Base-by-base conservation (phyloP, 192 early-diverging fungal species). In the Coemansia sp. region DNA sequence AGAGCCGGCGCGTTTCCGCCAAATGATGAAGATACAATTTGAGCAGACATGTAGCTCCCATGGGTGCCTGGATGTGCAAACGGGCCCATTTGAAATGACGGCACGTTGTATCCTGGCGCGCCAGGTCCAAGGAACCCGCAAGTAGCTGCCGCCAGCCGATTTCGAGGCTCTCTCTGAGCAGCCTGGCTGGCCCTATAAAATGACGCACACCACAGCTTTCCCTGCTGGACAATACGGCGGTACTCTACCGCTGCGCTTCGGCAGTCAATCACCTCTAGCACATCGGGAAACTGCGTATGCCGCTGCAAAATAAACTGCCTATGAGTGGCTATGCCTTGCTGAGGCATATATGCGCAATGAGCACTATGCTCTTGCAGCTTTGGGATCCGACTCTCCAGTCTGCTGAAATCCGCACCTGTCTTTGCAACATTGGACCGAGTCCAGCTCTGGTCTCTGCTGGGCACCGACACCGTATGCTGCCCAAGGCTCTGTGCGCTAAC, bases 161-260 rank as follows among this genome's bases (percentile, higher is more conserved):
- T 26, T 4, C 23, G 23, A 26, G 23, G 23, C 23, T 26, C 23
- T 5, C 30, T 33, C 9, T 30, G 42, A 40, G 26, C 50, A 46
- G 41, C 53, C 9, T n/a, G 35, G 5, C 21, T 0, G 12, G 53
- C 14, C 39, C 37, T 26, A 49, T 77, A 68, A 44, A 77, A 77
- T 37, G 68, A 59, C 48, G 69, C 58, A 20, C 63, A 55, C 73
- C 73, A 67, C 14, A 52, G 39, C 47, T 46, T 61, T 9, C 61
- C 55, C 14, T 42, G 2, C 12, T 53, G 57, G 6, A 52, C 28
- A 23, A 77, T 62, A 6, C 61, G 65, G 12, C 73, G 58, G 38
- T 77, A 77, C 10, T 45, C 68, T 0, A 69, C 62, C 4, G 30
- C 2, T 26, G 38, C 43, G 16, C 64, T 53, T 13, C 53, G 59